These are phyloP conservation scores for Candida endomychidarum DNA, from an alignment of 805 yeast genomes.

Conservation along the genomic window DNA sequence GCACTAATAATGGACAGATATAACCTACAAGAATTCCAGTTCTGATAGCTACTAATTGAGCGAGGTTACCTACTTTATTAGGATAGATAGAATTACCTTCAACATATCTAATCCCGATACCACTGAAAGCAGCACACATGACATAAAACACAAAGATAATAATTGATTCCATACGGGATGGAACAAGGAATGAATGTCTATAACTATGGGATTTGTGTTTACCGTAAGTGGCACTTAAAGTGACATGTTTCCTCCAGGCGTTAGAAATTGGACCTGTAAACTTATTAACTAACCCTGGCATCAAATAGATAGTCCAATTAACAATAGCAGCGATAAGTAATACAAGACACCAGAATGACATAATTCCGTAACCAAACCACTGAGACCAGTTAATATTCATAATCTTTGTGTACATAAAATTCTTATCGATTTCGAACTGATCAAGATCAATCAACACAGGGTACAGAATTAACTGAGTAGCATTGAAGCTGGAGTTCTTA, in stretches of 20 bases:
- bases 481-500: slow-evolving; percentile 5
- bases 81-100: slow-evolving; percentile 11
- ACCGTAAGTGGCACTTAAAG: slow-evolving; percentile 19
- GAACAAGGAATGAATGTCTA: slow-evolving; percentile 28
- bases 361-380: slow-evolving; percentile 33
- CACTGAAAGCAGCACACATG: slow-evolving; percentile 17
- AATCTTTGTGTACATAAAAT: not conserved
- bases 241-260: slow-evolving; percentile 18
- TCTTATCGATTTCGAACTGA: slow-evolving; percentile 5
- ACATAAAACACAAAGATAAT: slow-evolving; percentile 36
- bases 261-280: slow-evolving; percentile 20
- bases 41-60: slow-evolving; percentile 50
- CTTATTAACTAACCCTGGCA: slow-evolving; percentile 20
- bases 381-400: slow-evolving; percentile 23
- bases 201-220: slow-evolving; percentile 16
- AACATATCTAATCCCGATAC: slow-evolving; percentile 8
- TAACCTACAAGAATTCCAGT: slow-evolving; percentile 51
- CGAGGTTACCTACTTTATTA: slow-evolving; percentile 18
- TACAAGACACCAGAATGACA: slow-evolving; percentile 40
- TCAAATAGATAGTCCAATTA: slow-evolving; percentile 24
- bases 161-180: slow-evolving; percentile 50
- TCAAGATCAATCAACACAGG: slow-evolving; percentile 12
- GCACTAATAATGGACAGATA: slow-evolving; percentile 54
- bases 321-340: slow-evolving; percentile 31
- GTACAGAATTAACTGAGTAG: slow-evolving; percentile 9